These are phyloP conservation scores for Tanacetum coccineum DNA, from an alignment of 129 eudicot species.

Conservation along the genomic window DNA sequence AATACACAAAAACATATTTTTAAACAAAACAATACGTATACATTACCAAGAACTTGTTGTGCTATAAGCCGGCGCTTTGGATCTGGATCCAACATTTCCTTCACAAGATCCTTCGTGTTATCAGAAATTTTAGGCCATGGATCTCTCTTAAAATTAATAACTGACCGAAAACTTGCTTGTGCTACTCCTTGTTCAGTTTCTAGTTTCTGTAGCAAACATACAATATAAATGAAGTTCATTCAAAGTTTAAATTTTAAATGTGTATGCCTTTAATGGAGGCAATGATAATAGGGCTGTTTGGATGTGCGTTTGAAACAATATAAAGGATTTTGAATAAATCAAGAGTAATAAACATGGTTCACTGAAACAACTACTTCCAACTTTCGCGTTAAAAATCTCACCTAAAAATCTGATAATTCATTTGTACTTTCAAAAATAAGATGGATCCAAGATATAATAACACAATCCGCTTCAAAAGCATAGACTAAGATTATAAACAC, in stretches of 20 bases:
- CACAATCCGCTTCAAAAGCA: no score
- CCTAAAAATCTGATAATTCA: constrained; percentile 23
- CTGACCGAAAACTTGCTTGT: constrained; percentile 76
- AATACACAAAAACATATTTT: no score
- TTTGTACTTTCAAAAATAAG: background rate
- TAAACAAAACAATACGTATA: constrained; percentile 27
- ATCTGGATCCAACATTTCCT: no score
- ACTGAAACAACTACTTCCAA: constrained; percentile 62
- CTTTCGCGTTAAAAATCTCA: constrained; percentile 64
- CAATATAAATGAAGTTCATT: background rate
- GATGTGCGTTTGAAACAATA: no score
- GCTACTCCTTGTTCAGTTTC: constrained; percentile 98
- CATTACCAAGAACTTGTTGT: constrained; percentile 74
- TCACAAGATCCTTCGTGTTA: constrained; percentile 86
- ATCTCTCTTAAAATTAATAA: constrained; percentile 71
- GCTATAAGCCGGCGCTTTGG: constrained; percentile 76
- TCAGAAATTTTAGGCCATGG: constrained; percentile 93
- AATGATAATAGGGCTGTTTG: no score
- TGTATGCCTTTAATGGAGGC: background rate
- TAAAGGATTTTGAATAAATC: no score
- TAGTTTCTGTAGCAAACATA: constrained; percentile 39
- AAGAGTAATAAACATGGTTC: no score
- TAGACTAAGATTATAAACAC: no score
- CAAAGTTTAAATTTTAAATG: background rate
- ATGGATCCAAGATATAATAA: constrained; percentile 5